Evolutionary conservation across 2,329 filamentous ascomycete genomes (phyloP), one percentile per base, ranked within the genome.

Genomic region (Colletotrichum higginsianum): DNA sequence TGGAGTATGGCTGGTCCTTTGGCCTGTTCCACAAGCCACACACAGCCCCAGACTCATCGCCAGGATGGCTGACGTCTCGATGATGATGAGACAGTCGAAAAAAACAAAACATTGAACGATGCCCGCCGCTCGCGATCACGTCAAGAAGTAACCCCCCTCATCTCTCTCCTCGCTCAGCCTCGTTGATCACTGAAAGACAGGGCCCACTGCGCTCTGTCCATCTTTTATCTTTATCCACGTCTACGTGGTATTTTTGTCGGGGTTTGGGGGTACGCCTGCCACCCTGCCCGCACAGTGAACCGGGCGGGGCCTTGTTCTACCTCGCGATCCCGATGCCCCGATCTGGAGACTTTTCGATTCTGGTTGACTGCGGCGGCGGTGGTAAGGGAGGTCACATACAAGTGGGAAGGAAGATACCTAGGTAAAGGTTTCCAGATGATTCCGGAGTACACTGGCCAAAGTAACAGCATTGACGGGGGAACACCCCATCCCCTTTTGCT

Each of bases 1-100:
- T 26, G 47, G 47, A 63, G 52, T 44, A 35, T 68, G 66, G 66
- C 61, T 68, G 66, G 66, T 53, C 38, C 26, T 57, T 58, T 69
- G 66, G 52, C 44, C 8, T 38, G 66, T 66, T 52, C 16, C 12
- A 38, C 46, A 66, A 69, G 66, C 61, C 66, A 69, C 53, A 66
- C 12, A 18, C 18, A 3, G 16, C 52, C 46, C 21, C 50, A 46
- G 46, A 61, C 35, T 46, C 23, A n/a, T n/a, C 49, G n/a, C n/a
- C 12, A 50, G 21, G 49, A 40, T 26, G 26, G 5, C 30, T 53
- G 64, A 58, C 56, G 60, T 62, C 47, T 42, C 11, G 47, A 52
- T 62, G 60, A 55, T 35, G 30, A 40, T 40, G 30, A 53, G 26
- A 12, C 56, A 44, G 12, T 30, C 16, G 26, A 3, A 15, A 65